phyloP scores from a whole-genome alignment of 1,284 basidiomycete genomes.

The Wallemia ichthyophaga region DNA sequence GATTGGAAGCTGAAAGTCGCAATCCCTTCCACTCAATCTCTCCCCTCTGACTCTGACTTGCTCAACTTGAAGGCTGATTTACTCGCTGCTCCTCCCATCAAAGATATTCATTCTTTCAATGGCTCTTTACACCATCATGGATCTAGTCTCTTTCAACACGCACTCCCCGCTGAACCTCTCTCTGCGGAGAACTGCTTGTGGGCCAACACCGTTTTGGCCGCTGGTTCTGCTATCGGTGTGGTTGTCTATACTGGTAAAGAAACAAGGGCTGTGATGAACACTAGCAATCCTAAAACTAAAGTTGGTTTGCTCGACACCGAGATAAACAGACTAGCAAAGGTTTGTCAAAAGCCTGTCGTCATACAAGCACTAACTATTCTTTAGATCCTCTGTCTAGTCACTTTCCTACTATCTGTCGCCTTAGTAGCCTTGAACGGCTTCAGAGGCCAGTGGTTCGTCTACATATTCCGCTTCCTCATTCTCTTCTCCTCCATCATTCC shows the following conservation, averaged over 20 bases:
- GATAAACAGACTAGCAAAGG: slow-evolving; percentile 86
- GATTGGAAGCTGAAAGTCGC: slow-evolving; percentile 95
- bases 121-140: slow-evolving; percentile 51
- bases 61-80: slow-evolving; percentile 47
- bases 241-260: slow-evolving; percentile 84
- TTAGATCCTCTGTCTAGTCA: slow-evolving; percentile 76
- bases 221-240: slow-evolving; percentile 71
- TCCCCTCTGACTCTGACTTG: slow-evolving; percentile 33
- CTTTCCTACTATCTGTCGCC: slow-evolving; percentile 63
- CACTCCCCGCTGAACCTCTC: slow-evolving; percentile 29
- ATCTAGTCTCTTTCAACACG: slow-evolving; percentile 22
- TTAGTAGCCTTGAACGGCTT: slow-evolving; percentile 92
- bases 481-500: slow-evolving; percentile 97
- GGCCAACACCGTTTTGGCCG: slow-evolving; percentile 91
- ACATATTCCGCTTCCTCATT: slow-evolving; percentile 86
- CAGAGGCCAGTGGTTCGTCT: slow-evolving; percentile 81
- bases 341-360: slow-evolving; percentile 13
- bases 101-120: slow-evolving; percentile 87
- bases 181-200: slow-evolving; percentile 85
- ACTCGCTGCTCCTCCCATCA: slow-evolving; percentile 31
- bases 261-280: slow-evolving; percentile 97
- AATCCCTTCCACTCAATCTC: slow-evolving; percentile 47
- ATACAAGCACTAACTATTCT: neutral
- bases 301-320: slow-evolving; percentile 73
- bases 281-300: slow-evolving; percentile 84